phyloP scores from a whole-genome alignment of 768 basidiomycete species.

The Leccinum truebloodii region DNA sequence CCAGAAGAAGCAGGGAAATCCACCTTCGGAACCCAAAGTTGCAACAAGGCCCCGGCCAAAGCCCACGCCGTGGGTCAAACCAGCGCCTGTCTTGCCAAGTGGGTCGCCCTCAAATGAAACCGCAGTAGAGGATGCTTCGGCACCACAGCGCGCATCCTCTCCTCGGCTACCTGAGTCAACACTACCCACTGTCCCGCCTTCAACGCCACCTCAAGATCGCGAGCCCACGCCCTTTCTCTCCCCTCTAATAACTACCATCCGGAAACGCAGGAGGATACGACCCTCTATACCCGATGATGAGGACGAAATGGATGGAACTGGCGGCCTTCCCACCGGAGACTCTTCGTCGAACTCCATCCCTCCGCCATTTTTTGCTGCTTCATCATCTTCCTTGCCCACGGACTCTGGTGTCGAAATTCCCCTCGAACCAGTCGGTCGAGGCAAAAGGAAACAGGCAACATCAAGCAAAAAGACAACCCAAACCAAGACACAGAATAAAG shows the following conservation, averaged over 20 bases:
- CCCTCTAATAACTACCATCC: slow-evolving; percentile 16
- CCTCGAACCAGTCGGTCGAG: slow-evolving; percentile 4
- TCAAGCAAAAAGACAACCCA: slow-evolving; percentile 26
- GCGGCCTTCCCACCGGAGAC: background rate
- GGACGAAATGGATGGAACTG: slow-evolving; percentile 17
- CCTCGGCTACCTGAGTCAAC: slow-evolving; percentile 39
- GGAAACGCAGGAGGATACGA: slow-evolving; percentile 30
- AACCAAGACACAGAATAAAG: slow-evolving; percentile 20
- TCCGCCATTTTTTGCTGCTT: slow-evolving; percentile 47
- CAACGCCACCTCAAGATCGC: slow-evolving; percentile 23
- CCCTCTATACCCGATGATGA: slow-evolving; percentile 12
- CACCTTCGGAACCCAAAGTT: slow-evolving; percentile 30
- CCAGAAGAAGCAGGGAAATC: slow-evolving; percentile 31
- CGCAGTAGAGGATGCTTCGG: slow-evolving; percentile 25
- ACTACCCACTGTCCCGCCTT: slow-evolving; percentile 26
- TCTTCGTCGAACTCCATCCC: slow-evolving; percentile 30
- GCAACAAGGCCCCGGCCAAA: slow-evolving; percentile 30
- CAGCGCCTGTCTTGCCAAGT: slow-evolving; percentile 12
- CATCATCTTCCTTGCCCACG: slow-evolving; percentile 39
- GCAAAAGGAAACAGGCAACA: slow-evolving; percentile 13
- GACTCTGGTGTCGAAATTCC: slow-evolving; percentile 32
- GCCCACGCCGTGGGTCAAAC: slow-evolving; percentile 23
- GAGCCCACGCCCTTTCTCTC: slow-evolving; percentile 28
- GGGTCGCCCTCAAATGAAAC: slow-evolving; percentile 19
- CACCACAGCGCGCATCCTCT: slow-evolving; percentile 28